Conservation (phyloP, 148 eudicot genomes). For the Rhododendron griersonianum region DNA sequence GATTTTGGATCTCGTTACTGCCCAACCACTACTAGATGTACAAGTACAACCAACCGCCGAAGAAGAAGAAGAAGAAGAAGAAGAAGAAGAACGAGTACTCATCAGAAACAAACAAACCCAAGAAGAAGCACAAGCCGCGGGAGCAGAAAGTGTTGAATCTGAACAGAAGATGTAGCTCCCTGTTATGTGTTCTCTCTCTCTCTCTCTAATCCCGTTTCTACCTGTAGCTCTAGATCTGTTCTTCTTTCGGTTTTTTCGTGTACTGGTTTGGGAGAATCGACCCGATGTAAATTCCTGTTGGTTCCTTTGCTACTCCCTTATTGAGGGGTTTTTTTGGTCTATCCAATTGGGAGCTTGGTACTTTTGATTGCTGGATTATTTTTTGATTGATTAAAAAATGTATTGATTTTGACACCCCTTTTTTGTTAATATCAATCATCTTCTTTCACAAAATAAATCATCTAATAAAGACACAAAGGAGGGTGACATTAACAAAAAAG, state of each 20-base stretch:
- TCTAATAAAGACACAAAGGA: too few relatives aligned
- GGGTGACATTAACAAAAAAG: too few relatives aligned
- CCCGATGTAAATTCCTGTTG: not conserved
- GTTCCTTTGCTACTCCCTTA: too few relatives aligned
- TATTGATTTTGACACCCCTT: too few relatives aligned
- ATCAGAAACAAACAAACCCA: too few relatives aligned
- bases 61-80: not conserved
- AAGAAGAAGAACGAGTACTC: not conserved
- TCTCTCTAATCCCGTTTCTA: not conserved
- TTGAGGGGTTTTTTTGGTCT: too few relatives aligned
- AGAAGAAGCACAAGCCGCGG: not conserved
- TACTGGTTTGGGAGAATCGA: not conserved
- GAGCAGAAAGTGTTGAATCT: constrained; percentile 11
- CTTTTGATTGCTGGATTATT: too few relatives aligned
- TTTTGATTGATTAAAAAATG: too few relatives aligned
- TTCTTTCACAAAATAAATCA: too few relatives aligned
- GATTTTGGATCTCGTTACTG: constrained; percentile 63
- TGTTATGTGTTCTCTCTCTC: not conserved
- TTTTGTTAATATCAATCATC: too few relatives aligned
- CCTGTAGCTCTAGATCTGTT: not conserved
- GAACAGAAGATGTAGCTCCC: constrained; percentile 2
- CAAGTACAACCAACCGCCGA: not conserved
- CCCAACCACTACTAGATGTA: constrained; percentile 30
- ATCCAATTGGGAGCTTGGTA: too few relatives aligned
- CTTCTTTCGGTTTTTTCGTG: not conserved